Evolutionary conservation across 164 flowering plant species (phyloP).

Genomic region (Chloranthus sessilifolius): DNA sequence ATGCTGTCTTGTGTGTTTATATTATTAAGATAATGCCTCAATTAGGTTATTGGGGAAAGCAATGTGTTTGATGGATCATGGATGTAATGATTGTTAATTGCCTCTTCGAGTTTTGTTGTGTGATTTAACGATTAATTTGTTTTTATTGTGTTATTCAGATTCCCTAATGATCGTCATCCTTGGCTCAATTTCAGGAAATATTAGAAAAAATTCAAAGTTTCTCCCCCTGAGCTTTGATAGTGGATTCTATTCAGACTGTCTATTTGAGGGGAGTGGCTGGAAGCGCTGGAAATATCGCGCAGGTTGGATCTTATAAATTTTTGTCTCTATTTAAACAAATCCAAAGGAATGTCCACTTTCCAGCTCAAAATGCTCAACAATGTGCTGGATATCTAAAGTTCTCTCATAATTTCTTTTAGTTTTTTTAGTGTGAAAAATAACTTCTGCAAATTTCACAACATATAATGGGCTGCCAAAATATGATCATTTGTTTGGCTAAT

Average conservation of each 20-base stretch:
- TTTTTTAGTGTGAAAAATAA: too few species aligned
- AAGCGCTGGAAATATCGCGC: slow-evolving; percentile 72
- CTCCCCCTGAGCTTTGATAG: slow-evolving; percentile 66
- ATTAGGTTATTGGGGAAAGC: too few species aligned
- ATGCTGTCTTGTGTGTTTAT: too few species aligned
- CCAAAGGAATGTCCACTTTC: background rate
- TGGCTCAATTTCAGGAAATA: slow-evolving; percentile 57
- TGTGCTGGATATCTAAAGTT: background rate
- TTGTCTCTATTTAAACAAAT: slow-evolving; percentile 1
- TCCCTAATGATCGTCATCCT: background rate
- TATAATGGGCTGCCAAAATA: too few species aligned
- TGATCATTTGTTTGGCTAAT: background rate
- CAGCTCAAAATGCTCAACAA: background rate
- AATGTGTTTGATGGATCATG: too few species aligned
- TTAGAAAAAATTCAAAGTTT: slow-evolving; percentile 50
- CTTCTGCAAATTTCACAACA: too few species aligned
- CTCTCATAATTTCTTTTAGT: background rate
- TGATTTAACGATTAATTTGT: background rate
- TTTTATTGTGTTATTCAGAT: background rate
- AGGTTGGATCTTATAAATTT: slow-evolving; percentile 40
- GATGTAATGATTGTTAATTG: background rate
- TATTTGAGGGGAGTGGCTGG: slow-evolving; percentile 71
- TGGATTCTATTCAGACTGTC: slow-evolving; percentile 98
- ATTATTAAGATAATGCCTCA: too few species aligned
- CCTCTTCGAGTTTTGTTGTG: background rate